phyloP scores from a whole-genome alignment of 2,329 filamentous ascomycete genomes.

The Hysterium pulicare region DNA sequence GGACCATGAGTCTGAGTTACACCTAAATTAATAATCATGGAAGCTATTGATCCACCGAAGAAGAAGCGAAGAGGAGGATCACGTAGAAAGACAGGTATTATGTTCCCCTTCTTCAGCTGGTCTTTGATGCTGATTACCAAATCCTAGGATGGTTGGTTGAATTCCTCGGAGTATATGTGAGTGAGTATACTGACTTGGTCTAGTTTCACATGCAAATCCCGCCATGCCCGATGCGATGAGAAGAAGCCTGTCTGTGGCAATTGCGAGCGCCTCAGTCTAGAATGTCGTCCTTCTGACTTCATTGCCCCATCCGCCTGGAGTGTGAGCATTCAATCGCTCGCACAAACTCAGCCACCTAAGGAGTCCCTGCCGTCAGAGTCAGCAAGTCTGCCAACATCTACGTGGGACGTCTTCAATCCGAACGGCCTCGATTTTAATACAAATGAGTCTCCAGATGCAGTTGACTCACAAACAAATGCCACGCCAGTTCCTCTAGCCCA shows the following conservation, averaged over 20 bases:
- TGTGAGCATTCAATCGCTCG: slow-evolving; percentile 1
- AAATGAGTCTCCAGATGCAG: no score
- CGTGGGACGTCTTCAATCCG: slow-evolving; percentile 23
- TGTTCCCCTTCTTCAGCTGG: neutral
- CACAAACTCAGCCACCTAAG: no score
- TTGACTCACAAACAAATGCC: no score
- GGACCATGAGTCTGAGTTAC: no score
- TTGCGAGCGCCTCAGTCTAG: slow-evolving; percentile 26
- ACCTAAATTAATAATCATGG: no score
- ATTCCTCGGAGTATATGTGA: neutral
- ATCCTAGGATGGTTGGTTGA: slow-evolving; percentile 15
- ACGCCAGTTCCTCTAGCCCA: no score
- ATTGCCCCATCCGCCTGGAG: slow-evolving; percentile 15
- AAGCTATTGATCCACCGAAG: neutral
- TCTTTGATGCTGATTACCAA: slow-evolving; percentile 4
- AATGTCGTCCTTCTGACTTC: slow-evolving; percentile 25
- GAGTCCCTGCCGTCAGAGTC: no score
- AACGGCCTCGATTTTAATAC: slow-evolving; percentile 12
- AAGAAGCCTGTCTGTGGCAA: slow-evolving; percentile 31
- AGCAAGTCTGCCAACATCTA: no score
- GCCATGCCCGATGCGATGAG: slow-evolving; percentile 35
- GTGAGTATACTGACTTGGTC: neutral
- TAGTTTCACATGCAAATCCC: slow-evolving; percentile 31
- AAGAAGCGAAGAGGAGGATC: slow-evolving; percentile 15
- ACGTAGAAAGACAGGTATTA: slow-evolving; percentile 23